Evolutionary conservation across 768 basidiomycete species (phyloP).

Genomic region (Glaciozyma martinii): DNA sequence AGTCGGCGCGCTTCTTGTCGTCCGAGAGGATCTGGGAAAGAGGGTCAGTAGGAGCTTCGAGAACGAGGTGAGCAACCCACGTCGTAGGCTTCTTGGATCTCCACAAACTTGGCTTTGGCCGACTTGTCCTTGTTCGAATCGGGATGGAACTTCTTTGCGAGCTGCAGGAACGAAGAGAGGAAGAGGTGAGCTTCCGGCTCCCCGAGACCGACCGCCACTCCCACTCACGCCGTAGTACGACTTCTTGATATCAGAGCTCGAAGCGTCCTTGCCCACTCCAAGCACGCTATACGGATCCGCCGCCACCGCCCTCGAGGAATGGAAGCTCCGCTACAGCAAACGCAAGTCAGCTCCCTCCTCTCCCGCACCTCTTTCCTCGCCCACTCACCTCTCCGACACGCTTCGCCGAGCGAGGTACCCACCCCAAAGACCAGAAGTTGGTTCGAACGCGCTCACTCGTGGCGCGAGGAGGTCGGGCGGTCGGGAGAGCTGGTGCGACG

Average conservation of each 20-base stretch:
- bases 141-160: constrained; percentile 96
- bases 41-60: neutral
- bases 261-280: constrained; percentile 75
- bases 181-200: neutral
- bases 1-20: constrained; percentile 80
- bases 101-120: constrained; percentile 85
- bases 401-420: too few species aligned
- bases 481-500: too few species aligned
- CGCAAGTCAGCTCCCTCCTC: neutral
- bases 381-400: too few species aligned
- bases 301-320: neutral
- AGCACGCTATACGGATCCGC: constrained; percentile 89
- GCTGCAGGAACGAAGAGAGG: constrained; percentile 52
- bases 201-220: neutral
- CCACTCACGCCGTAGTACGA: constrained; percentile 78
- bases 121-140: constrained; percentile 89
- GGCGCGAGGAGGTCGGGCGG: too few species aligned
- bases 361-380: neutral
- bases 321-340: constrained; percentile 6
- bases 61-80: constrained; percentile 46
- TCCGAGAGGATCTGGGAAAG: constrained; percentile 72
- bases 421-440: too few species aligned
- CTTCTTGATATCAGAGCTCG: constrained; percentile 88
- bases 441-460: too few species aligned
- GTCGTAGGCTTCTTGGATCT: constrained; percentile 96